phyloP scores from a whole-genome alignment of 1,284 basidiomycete genomes.

The Rhizopogon parksii region DNA sequence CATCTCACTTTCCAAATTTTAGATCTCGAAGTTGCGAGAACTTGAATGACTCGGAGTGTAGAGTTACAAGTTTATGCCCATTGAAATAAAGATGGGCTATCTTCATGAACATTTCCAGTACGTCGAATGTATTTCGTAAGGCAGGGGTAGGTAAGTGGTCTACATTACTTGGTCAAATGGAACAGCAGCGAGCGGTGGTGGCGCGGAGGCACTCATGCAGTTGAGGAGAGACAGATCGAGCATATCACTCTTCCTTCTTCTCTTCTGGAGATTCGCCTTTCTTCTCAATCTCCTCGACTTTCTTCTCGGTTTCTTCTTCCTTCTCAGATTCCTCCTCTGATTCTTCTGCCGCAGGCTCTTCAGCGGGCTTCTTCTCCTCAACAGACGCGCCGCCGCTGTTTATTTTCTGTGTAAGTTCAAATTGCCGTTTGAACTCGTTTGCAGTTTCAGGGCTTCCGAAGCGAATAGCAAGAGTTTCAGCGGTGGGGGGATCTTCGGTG shows the following conservation, averaged over 20 bases:
- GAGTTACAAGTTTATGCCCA: too few relatives aligned
- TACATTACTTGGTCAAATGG: constrained; percentile 23
- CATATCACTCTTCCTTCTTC: constrained; percentile 18
- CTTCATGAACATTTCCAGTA: constrained; percentile 15
- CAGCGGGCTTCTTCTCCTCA: constrained; percentile 22
- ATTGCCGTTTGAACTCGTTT: constrained; percentile 78
- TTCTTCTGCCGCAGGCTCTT: constrained; percentile 25
- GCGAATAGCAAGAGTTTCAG: constrained; percentile 96
- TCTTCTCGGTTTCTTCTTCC: constrained; percentile 23
- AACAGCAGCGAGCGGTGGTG: constrained; percentile 5
- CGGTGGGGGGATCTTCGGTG: constrained; percentile 79
- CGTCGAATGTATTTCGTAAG: constrained; percentile 16
- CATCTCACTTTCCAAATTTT: background rate
- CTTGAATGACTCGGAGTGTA: background rate
- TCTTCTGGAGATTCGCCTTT: constrained; percentile 21
- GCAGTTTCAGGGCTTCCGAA: constrained; percentile 98
- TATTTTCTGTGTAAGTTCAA: constrained; percentile 75
- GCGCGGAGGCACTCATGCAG: constrained; percentile 5
- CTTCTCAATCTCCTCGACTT: constrained; percentile 27
- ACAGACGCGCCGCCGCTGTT: constrained; percentile 43
- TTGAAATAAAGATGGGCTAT: background rate
- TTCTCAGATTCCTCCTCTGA: constrained; percentile 26
- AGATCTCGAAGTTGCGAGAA: background rate
- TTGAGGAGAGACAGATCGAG: constrained; percentile 3
- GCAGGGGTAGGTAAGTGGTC: constrained; percentile 25